Percentiles rank a stretch among this genome's conserved stretches.
phyloP scores from a whole-genome alignment of 169 alveolate genomes.

The Plasmodium malariae region DNA sequence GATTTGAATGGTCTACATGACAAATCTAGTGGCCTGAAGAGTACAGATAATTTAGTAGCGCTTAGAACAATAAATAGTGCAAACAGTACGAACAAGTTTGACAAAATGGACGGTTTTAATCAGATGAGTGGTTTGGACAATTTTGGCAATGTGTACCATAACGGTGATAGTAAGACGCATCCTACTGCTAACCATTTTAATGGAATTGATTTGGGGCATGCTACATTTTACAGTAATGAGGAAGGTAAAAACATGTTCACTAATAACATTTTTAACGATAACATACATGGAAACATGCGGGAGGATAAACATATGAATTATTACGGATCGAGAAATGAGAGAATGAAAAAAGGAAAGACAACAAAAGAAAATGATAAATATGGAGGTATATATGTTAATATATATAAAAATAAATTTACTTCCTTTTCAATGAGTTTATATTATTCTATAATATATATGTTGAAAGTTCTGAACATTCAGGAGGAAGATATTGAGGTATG shows the following conservation, averaged over 20 bases:
- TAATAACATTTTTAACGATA: not conserved
- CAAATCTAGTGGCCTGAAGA: no score
- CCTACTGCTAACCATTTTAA: slow-evolving; percentile 32
- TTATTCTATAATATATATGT: slow-evolving; percentile 53
- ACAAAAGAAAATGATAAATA: slow-evolving; percentile 18
- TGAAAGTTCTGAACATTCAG: slow-evolving; percentile 47
- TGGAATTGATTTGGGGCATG: not conserved
- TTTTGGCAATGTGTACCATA: not conserved
- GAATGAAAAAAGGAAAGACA: not conserved
- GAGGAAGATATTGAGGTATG: slow-evolving; percentile 71
- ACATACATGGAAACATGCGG: not conserved
- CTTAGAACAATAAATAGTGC: no score
- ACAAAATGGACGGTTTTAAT: not conserved
- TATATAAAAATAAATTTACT: slow-evolving; percentile 64
- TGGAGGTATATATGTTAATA: slow-evolving; percentile 76
- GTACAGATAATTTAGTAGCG: no score
- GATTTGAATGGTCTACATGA: no score
- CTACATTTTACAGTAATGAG: not conserved
- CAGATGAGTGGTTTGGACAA: not conserved
- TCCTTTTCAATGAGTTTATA: slow-evolving; percentile 74
- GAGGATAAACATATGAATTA: slow-evolving; percentile 1
- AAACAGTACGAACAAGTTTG: not conserved
- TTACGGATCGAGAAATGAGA: not conserved
- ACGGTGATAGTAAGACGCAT: no score
- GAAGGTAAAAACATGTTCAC: not conserved